These are phyloP conservation scores for Heritiera littoralis DNA, from an alignment of 345 rosid genomes.

Conservation along the genomic window DNA sequence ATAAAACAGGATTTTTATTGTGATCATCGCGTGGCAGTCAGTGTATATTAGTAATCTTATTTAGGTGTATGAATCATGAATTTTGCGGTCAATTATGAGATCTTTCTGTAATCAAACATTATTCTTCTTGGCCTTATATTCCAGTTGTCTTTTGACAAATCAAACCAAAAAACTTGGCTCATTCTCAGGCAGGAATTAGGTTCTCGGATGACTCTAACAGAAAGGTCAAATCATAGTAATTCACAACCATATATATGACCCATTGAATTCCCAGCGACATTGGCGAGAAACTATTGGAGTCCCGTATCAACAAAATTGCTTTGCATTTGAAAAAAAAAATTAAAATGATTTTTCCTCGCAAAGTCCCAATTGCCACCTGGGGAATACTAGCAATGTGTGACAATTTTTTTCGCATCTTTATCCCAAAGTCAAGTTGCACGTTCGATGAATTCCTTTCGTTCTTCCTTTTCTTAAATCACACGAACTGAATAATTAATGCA, in stretches of 20 bases:
- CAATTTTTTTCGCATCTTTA: no score
- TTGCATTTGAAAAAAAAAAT: not conserved
- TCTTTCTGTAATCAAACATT: not conserved
- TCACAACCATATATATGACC: not conserved
- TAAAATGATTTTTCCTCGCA: not conserved
- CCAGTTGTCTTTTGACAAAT: not conserved
- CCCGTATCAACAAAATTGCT: not conserved
- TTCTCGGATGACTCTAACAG: not conserved
- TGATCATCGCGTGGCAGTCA: no score
- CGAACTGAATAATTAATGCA: no score
- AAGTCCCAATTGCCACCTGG: not conserved
- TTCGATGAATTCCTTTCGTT: no score
- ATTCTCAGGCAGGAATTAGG: not conserved
- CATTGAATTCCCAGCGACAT: not conserved
- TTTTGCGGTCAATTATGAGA: no score
- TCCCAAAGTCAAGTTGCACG: no score
- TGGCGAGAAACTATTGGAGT: not conserved
- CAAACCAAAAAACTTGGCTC: not conserved
- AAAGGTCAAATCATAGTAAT: not conserved
- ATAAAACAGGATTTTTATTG: no score
- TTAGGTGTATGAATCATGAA: no score
- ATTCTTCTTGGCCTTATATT: not conserved
- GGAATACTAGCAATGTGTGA: not conserved
- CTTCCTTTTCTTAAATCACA: no score
- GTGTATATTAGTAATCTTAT: no score